phyloP scores from a whole-genome alignment of 2,329 filamentous ascomycete species.

The Alternaria novae-zelandiae region DNA sequence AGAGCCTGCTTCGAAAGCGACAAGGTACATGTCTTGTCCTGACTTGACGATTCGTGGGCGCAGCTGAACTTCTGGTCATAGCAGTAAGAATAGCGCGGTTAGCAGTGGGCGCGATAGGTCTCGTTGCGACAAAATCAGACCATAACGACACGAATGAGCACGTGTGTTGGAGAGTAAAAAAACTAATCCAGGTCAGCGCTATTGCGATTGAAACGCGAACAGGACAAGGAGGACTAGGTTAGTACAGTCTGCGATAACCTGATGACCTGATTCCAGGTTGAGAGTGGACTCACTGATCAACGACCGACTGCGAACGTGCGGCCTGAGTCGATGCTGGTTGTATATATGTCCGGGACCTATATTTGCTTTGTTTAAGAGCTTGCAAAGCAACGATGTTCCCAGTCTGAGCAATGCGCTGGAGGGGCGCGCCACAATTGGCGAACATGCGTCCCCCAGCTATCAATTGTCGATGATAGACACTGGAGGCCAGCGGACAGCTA shows the following conservation, averaged over 20 bases:
- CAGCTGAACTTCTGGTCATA: constrained; percentile 15
- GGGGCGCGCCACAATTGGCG: constrained; percentile 10
- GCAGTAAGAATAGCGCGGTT: constrained; percentile 4
- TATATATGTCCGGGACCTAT: constrained; percentile 23
- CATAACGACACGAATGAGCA: not conserved
- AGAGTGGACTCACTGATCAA: constrained; percentile 5
- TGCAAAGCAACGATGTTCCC: constrained; percentile 22
- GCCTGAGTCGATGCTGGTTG: constrained; percentile 1
- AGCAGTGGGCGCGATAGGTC: not conserved
- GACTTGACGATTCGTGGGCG: not conserved
- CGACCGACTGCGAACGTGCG: not conserved
- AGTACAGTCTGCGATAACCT: not conserved
- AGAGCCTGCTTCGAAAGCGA: not conserved
- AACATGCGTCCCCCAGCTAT: constrained; percentile 8
- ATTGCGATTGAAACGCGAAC: constrained; percentile 5
- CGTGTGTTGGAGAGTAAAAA: not conserved
- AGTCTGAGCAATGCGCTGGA: constrained; percentile 6
- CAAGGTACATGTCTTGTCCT: not conserved
- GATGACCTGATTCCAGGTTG: not conserved
- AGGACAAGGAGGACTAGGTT: constrained; percentile 6
- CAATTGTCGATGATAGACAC: constrained; percentile 1
- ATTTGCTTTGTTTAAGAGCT: constrained; percentile 23
- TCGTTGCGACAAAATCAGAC: not conserved
- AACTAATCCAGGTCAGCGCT: not conserved
- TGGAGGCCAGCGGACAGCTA: not conserved